Conservation (phyloP, 139 green algal species). For the Micromonas commoda region DNA sequence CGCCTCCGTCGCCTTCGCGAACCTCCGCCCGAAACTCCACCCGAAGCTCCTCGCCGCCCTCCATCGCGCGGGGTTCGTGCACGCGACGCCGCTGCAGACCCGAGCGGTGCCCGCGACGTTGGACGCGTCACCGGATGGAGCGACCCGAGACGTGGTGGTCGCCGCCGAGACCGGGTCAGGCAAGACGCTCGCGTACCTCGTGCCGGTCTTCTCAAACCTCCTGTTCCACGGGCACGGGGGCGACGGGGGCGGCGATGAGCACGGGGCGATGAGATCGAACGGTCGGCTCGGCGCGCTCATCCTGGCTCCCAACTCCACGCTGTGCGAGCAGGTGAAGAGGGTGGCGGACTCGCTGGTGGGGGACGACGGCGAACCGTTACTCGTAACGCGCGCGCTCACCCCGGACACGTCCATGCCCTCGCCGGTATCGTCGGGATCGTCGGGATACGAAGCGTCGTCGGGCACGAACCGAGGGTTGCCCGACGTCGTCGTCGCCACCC, state of each 20-base stretch:
- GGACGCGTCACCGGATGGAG: too few relatives aligned
- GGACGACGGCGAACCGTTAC: not conserved
- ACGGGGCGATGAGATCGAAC: not conserved
- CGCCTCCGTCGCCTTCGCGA: too few relatives aligned
- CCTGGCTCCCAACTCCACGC: constrained; percentile 40
- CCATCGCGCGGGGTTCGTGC: not conserved
- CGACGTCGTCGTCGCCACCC: constrained; percentile 23
- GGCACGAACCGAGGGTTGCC: not conserved
- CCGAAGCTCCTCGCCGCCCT: too few relatives aligned
- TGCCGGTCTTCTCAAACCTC: constrained; percentile 51
- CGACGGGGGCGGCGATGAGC: not conserved
- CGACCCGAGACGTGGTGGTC: constrained; percentile 65
- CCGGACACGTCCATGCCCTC: constrained; percentile 37
- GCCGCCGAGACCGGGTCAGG: constrained; percentile 93
- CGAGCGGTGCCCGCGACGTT: constrained; percentile 48
- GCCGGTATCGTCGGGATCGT: too few relatives aligned
- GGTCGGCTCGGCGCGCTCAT: constrained; percentile 35
- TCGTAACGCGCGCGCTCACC: constrained; percentile 28
- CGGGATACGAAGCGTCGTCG: too few relatives aligned
- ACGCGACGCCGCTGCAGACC: constrained; percentile 44
- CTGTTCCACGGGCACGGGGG: not conserved
- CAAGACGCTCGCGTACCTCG: constrained; percentile 91
- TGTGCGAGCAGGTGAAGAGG: constrained; percentile 37
- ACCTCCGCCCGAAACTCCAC: too few relatives aligned
- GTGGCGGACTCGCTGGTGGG: constrained; percentile 11